phyloP scores from a whole-genome alignment of 2,329 filamentous ascomycete species.

The Xylaria sp. region DNA sequence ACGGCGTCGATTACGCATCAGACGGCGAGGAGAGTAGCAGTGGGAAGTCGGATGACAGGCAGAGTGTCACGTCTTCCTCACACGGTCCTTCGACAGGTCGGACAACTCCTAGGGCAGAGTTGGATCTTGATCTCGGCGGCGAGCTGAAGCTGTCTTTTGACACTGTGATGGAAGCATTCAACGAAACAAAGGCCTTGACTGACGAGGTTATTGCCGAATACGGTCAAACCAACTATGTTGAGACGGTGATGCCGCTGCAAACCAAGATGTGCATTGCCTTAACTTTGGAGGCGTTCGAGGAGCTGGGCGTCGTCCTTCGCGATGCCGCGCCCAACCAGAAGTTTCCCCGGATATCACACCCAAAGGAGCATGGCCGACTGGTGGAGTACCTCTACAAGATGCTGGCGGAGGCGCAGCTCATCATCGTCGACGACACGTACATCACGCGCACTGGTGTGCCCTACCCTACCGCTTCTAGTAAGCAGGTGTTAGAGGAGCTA shows the following conservation, averaged over 20 bases:
- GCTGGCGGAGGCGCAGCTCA: slow-evolving; percentile 48
- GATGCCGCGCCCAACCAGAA: slow-evolving; percentile 43
- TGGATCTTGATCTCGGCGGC: slow-evolving; percentile 11
- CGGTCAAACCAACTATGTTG: slow-evolving; percentile 43
- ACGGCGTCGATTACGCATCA: slow-evolving; percentile 17
- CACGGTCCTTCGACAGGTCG: slow-evolving; percentile 20
- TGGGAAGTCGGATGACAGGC: slow-evolving; percentile 22
- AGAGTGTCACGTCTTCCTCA: slow-evolving; percentile 11
- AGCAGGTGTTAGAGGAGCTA: slow-evolving; percentile 49
- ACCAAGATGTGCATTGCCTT: slow-evolving; percentile 38
- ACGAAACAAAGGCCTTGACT: slow-evolving; percentile 44
- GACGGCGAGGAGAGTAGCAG: slow-evolving; percentile 22
- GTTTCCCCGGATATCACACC: slow-evolving; percentile 44
- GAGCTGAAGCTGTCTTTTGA: slow-evolving; percentile 23
- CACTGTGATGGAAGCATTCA: slow-evolving; percentile 46
- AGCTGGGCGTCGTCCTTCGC: slow-evolving; percentile 46
- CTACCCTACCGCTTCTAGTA: slow-evolving; percentile 50
- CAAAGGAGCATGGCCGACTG: slow-evolving; percentile 47
- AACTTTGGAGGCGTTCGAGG: slow-evolving; percentile 51
- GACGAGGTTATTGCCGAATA: slow-evolving; percentile 48
- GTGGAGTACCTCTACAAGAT: slow-evolving; percentile 45
- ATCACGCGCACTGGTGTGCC: slow-evolving; percentile 48
- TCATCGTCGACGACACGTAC: slow-evolving; percentile 44
- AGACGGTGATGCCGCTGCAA: slow-evolving; percentile 44
- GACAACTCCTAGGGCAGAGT: slow-evolving; percentile 4